These are phyloP conservation scores for Cystobasidium tubakii DNA, from an alignment of 768 basidiomycete genomes.

Conservation along the genomic window DNA sequence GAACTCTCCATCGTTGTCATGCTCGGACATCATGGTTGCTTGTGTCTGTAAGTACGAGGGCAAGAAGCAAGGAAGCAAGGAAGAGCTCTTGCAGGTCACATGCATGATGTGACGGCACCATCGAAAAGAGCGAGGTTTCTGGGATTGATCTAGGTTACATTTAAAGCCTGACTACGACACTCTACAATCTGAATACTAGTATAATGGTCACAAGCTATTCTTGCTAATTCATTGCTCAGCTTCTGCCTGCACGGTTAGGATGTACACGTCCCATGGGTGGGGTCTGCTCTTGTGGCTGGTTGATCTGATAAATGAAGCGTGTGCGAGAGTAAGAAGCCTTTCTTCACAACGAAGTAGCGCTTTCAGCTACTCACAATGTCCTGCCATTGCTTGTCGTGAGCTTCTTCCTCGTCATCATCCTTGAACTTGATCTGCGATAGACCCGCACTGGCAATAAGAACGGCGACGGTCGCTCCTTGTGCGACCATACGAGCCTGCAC, in stretches of 20 bases:
- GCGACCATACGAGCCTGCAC: conserved; percentile 46
- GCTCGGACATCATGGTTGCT: conserved; percentile 22
- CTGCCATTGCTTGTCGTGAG: conserved; percentile 21
- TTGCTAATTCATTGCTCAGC: background rate
- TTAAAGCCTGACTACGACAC: background rate
- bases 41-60: background rate
- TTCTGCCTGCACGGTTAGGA: background rate
- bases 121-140: background rate
- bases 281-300: conserved; percentile 1
- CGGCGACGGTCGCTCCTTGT: conserved; percentile 47
- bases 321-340: background rate
- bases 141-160: background rate
- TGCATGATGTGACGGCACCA: no score
- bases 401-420: background rate
- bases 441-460: conserved; percentile 47
- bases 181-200: background rate
- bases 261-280: conserved; percentile 31
- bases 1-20: conserved; percentile 65
- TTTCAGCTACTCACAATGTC: conserved; percentile 16
- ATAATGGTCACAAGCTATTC: background rate
- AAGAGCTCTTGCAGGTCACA: background rate
- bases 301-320: background rate
- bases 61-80: conserved; percentile 6
- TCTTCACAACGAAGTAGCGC: background rate
- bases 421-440: conserved; percentile 40